Conservation (phyloP, 176 grass and related monocot species). For the Ananas comosus region DNA sequence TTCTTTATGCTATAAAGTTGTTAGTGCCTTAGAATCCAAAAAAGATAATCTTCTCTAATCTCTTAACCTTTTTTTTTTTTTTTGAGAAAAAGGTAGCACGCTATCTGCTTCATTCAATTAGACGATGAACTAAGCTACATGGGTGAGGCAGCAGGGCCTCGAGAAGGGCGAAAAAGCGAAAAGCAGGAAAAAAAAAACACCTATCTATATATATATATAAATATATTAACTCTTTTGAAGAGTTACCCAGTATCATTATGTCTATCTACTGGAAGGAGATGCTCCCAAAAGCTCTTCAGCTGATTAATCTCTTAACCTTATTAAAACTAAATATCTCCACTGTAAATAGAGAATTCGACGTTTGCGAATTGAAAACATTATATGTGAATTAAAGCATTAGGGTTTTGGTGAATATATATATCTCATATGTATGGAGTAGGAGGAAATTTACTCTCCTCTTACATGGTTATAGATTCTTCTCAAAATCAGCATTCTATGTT, state of each 20-base stretch:
- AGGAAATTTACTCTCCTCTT: background rate
- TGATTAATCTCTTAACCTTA: background rate
- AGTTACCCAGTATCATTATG: no score
- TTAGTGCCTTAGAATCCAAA: slow-evolving; percentile 22
- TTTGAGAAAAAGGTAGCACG: no score
- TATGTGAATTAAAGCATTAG: background rate
- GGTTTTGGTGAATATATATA: background rate
- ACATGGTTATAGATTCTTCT: background rate
- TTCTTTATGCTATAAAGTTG: slow-evolving; percentile 20
- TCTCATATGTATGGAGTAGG: background rate
- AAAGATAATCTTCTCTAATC: background rate
- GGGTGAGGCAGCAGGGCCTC: no score
- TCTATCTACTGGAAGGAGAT: no score
- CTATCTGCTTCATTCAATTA: no score
- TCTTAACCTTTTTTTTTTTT: background rate
- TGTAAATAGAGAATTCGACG: background rate
- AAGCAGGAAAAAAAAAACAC: no score
- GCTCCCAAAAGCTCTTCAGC: no score
- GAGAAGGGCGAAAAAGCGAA: no score
- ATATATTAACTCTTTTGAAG: no score
- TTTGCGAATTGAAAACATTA: background rate
- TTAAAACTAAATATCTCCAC: background rate
- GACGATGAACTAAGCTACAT: no score
- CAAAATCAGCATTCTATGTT: no score
- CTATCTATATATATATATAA: no score